Percentiles rank a stretch among this genome's conserved stretches.
phyloP scores from a whole-genome alignment of 2,329 filamentous ascomycete genomes.

The Lithohypha guttulata region DNA sequence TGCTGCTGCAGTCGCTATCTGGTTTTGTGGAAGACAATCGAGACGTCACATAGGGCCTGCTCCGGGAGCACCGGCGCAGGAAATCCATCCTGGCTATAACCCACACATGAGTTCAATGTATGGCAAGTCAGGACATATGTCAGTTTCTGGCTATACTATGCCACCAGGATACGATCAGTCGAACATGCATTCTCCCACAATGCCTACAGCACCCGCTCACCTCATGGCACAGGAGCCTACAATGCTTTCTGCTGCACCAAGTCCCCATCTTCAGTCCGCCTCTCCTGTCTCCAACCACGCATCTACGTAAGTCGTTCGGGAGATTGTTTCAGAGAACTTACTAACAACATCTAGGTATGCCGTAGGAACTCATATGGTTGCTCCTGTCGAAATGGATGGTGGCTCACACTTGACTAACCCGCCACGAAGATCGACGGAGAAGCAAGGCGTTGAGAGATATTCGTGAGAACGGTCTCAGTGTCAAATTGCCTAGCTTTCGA shows the following conservation, averaged over 20 bases:
- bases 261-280: not conserved
- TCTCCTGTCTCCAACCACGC: not conserved
- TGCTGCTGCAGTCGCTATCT: slow-evolving; percentile 5
- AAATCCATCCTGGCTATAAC: not conserved
- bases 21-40: slow-evolving; percentile 9
- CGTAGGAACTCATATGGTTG: not conserved
- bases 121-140: slow-evolving; percentile 5
- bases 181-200: not conserved
- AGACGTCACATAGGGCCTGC: not conserved
- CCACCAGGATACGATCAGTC: slow-evolving; percentile 4
- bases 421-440: slow-evolving; percentile 1
- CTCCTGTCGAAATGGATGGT: slow-evolving; percentile 4
- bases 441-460: slow-evolving; percentile 6
- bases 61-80: slow-evolving; percentile 1
- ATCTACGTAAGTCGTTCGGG: slow-evolving; percentile 2
- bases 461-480: too few relatives aligned
- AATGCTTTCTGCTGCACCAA: slow-evolving; percentile 2
- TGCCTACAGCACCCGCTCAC: too few relatives aligned
- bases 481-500: too few relatives aligned
- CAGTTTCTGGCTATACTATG: slow-evolving; percentile 2
- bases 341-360: not conserved
- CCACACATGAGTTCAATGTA: not conserved
- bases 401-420: not conserved
- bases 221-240: not conserved
- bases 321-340: not conserved